Evolutionary conservation across 208 protist genomes (phyloP).

Genomic region (Acanthamoeba divionensis): DNA sequence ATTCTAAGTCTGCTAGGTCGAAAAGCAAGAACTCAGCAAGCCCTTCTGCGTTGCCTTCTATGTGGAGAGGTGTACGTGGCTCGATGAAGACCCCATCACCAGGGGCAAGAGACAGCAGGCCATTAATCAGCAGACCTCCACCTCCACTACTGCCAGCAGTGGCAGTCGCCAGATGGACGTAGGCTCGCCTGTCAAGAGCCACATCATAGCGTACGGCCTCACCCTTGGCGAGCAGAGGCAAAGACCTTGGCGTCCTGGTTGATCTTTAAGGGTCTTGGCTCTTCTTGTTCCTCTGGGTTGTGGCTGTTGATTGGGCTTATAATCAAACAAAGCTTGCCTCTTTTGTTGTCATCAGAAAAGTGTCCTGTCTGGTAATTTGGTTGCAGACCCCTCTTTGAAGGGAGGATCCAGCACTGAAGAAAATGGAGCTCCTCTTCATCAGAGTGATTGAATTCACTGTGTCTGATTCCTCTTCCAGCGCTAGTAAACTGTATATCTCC

Average conservation of each 20-base stretch:
- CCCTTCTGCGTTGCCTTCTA: neutral
- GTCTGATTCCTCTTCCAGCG: slow-evolving; percentile 60
- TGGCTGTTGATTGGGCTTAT: neutral
- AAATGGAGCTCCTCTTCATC: slow-evolving; percentile 34
- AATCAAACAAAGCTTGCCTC: slow-evolving; percentile 43
- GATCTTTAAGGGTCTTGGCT: neutral
- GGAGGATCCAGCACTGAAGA: slow-evolving; percentile 65
- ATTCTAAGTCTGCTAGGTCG: slow-evolving; percentile 33
- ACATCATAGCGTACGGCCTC: neutral
- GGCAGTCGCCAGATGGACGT: slow-evolving; percentile 15
- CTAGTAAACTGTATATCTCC: slow-evolving; percentile 67
- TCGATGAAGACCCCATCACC: slow-evolving; percentile 37
- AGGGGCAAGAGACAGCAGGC: neutral
- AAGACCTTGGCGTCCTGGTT: slow-evolving; percentile 49
- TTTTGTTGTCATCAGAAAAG: slow-evolving; percentile 52
- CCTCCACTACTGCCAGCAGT: too few species aligned
- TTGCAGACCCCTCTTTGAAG: neutral
- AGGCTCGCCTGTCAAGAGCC: neutral
- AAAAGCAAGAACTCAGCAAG: slow-evolving; percentile 55
- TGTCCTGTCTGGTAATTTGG: slow-evolving; percentile 50
- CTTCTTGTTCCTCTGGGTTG: neutral
- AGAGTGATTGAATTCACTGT: slow-evolving; percentile 62
- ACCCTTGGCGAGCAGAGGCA: slow-evolving; percentile 12
- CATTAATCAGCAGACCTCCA: neutral
- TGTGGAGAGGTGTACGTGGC: neutral